Evolutionary conservation across 2,329 filamentous ascomycete species (phyloP).

Genomic region (Penicillium decumbens): DNA sequence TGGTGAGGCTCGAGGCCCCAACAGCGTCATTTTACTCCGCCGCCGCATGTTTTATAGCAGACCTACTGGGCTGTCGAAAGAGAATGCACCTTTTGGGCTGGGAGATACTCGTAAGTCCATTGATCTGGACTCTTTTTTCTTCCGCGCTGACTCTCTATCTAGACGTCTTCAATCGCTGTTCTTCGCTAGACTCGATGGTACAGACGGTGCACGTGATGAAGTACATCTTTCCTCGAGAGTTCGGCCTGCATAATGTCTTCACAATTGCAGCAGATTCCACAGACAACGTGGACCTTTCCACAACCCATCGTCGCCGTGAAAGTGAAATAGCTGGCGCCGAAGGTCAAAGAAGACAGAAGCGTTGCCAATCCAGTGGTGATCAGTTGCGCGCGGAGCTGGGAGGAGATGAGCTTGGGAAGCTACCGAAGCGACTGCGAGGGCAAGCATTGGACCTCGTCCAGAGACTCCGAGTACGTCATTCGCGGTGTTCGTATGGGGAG

Average conservation of each 20-base stretch:
- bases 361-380: neutral
- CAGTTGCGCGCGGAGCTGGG: constrained; percentile 2
- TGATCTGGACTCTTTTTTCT: neutral
- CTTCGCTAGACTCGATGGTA: constrained; percentile 37
- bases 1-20: constrained; percentile 28
- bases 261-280: constrained; percentile 36
- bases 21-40: constrained; percentile 69
- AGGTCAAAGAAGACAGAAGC: constrained; percentile 10
- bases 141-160: neutral
- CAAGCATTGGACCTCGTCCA: constrained; percentile 55
- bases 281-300: neutral
- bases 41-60: constrained; percentile 82
- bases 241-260: constrained; percentile 88
- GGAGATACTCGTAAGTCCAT: constrained; percentile 68
- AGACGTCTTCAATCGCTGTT: constrained; percentile 78
- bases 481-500: constrained; percentile 71
- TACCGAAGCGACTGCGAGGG: constrained; percentile 58
- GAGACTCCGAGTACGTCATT: constrained; percentile 66
- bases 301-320: constrained; percentile 53
- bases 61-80: constrained; percentile 64
- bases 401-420: constrained; percentile 13
- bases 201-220: constrained; percentile 72
- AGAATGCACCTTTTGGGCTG: constrained; percentile 67
- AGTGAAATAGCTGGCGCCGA: constrained; percentile 60
- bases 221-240: constrained; percentile 91